Evolutionary conservation across 108 stramenopile species (phyloP), one percentile per base, ranked within the genome.

Genomic region (Cyclotella distinguenda): DNA sequence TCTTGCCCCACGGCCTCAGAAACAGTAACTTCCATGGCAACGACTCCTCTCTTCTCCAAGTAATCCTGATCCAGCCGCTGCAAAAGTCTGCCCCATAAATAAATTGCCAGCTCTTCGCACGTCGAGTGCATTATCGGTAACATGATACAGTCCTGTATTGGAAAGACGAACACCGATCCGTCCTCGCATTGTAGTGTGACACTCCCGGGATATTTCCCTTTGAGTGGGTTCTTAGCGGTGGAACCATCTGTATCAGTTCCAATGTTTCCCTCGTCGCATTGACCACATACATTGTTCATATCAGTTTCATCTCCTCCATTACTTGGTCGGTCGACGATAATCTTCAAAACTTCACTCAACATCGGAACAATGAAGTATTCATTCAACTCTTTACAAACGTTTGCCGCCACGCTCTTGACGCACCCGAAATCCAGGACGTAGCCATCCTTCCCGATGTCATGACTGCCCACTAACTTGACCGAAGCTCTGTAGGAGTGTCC

Each of bases 381-480:
- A 71, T 98, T 97, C 58, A 97, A 53, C 54, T 71, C 56, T 76
- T 94, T 94, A 66, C 97, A 98, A 15, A 97, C 76, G 13, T 69
- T 64, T 51, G 88, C 78, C 0, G 75, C 79, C 0, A 88, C 89
- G 45, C 74, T 74, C 77, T 98, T 97, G 60, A 98, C 79, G 48
- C 89, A 81, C 26, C 97, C 97, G 68, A 95, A 98, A 69, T 98
- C 97, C 10, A 98, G 18, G 5, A 98, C 87, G 70, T 98, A 98
- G 28, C 97, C 94, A 74, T 97, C 94, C 23, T 60, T 30, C 13
- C 78, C 70, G 48, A 91, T 79, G 45, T 69, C 60, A n/a, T 78
- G 61, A 30, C 70, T 66, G 46, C 94, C 96, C 25, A 82, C 30
- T 16, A 98, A 66, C 26, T 71, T 74, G 9, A 98, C 86, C 36